Base-by-base conservation (phyloP, 2,329 filamentous ascomycete genomes). In the Nemania diffusa region DNA sequence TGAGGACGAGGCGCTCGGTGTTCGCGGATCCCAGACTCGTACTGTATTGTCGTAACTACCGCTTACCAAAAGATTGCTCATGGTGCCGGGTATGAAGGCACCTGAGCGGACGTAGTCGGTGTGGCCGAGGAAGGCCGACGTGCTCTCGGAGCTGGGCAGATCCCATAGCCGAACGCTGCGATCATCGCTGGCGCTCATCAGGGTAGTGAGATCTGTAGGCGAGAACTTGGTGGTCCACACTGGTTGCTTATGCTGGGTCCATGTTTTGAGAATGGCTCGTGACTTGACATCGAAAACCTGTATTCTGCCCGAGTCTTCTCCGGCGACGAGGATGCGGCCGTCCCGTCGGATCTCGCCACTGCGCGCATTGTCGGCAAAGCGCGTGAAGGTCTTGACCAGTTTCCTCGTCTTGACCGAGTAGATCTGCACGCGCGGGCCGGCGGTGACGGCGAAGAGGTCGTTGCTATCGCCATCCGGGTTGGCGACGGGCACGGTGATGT, bases 1-100 rank as follows among this genome's bases (percentile, higher is more conserved):
- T 6, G 79, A 84, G 75, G 81, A 85, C 76, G 79, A 84, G 75
- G 81, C 85, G 77, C 79, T 88, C 71, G 90, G 88, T 40, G 90
- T 88, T 72, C 96, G 87, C 0, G 94, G 91, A 81, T 99, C 96
- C 96, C 96, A 99, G 24, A 99, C 82, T 71, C 92, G 90, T 57
- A 98, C 95, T 0, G 94, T 97, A 69, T 93, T 89, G 80, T 99
- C 96, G 82, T 99, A 99, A 80, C 92, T 94, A 56, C 97, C 96
- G 9, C 93, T 97, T 0, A 97, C 89, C 17, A 98, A 78, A 78
- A 97, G 86, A 75, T 91, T 91, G 83, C 91, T 89, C 79, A 85
- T 87, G 15, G 83, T 84, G 11, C 87, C 87, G 5, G 94, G 92
- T 87, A 99, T 91, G 80, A 97, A 99, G 58, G 88, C 87, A 67